Evolutionary conservation across 352 stramenopile genomes (phyloP).

Genomic region (Phytophthora cactorum): DNA sequence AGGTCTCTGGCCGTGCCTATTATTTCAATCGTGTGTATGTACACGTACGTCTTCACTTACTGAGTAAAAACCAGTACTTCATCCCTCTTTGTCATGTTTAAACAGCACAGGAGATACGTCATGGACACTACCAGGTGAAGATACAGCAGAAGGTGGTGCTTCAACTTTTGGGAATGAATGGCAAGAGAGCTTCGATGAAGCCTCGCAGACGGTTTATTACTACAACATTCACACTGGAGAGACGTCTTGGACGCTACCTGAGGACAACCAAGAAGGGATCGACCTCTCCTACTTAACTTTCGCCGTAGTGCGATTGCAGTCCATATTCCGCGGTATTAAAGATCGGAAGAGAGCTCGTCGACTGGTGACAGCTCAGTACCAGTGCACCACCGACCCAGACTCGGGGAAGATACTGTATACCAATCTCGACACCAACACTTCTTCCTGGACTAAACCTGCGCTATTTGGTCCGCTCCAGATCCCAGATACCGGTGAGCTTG

Average conservation of each 20-base stretch:
- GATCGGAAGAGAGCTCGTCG: constrained; percentile 38
- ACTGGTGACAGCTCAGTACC: constrained; percentile 44
- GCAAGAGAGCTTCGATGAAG: constrained; percentile 69
- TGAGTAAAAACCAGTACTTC: constrained; percentile 2
- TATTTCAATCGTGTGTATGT: constrained; percentile 66
- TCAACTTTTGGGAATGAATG: constrained; percentile 35
- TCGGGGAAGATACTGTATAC: constrained; percentile 57
- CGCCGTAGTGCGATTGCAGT: constrained; percentile 56
- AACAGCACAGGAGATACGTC: constrained; percentile 64
- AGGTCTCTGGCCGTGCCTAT: constrained; percentile 42
- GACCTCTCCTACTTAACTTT: constrained; percentile 58
- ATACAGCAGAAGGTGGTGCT: constrained; percentile 20
- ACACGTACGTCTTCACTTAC: neutral
- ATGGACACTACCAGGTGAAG: constrained; percentile 49
- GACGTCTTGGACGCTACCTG: constrained; percentile 67
- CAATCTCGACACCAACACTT: constrained; percentile 39
- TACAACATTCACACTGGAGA: constrained; percentile 73
- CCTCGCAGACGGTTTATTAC: constrained; percentile 74
- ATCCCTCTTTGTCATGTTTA: constrained; percentile 1
- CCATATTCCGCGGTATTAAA: constrained; percentile 45
- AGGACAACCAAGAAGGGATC: constrained; percentile 27
- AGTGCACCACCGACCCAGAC: constrained; percentile 42
- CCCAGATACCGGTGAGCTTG: too few relatives aligned
- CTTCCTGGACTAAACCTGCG: constrained; percentile 34
- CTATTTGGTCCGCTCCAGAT: too few relatives aligned